Evolutionary conservation across 352 stramenopile species (phyloP).

Genomic region (Phytophthora aleatoria): DNA sequence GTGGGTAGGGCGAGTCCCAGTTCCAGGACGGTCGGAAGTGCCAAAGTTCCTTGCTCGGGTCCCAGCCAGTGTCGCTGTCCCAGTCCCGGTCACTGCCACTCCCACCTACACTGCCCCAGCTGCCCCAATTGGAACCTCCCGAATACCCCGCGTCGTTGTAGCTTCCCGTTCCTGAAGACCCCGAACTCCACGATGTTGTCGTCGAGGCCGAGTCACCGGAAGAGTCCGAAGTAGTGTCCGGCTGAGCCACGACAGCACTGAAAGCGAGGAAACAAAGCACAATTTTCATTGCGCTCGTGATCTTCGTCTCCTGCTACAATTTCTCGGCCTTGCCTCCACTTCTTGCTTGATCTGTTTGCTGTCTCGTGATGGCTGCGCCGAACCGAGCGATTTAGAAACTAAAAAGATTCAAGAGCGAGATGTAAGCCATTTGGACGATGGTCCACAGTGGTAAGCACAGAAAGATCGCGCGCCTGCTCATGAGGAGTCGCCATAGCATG

Average conservation of each 20-base stretch:
- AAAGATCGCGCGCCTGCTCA: constrained; percentile 12
- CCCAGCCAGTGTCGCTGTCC: constrained; percentile 12
- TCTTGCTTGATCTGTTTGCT: constrained; percentile 5
- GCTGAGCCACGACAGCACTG: constrained; percentile 7
- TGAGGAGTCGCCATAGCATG: not conserved
- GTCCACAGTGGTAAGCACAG: not conserved
- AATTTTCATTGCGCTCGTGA: constrained; percentile 17
- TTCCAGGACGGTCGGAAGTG: constrained; percentile 27
- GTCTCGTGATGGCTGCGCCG: not conserved
- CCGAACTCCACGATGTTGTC: constrained; percentile 7
- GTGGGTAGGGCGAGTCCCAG: constrained; percentile 31
- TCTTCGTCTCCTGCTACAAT: not conserved
- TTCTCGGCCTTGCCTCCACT: not conserved
- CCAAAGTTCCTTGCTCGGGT: constrained; percentile 20
- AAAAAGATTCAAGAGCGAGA: not conserved
- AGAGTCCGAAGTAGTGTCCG: not conserved
- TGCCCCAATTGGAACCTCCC: constrained; percentile 8
- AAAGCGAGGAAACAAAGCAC: constrained; percentile 13
- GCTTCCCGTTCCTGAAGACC: constrained; percentile 5
- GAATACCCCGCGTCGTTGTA: constrained; percentile 8
- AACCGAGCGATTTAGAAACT: constrained; percentile 13
- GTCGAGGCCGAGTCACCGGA: not conserved
- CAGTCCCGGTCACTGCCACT: constrained; percentile 26
- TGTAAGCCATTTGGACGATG: not conserved
- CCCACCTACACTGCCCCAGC: constrained; percentile 10